Conservation (phyloP, 345 rosid genomes). For the Orychophragmus violaceus region DNA sequence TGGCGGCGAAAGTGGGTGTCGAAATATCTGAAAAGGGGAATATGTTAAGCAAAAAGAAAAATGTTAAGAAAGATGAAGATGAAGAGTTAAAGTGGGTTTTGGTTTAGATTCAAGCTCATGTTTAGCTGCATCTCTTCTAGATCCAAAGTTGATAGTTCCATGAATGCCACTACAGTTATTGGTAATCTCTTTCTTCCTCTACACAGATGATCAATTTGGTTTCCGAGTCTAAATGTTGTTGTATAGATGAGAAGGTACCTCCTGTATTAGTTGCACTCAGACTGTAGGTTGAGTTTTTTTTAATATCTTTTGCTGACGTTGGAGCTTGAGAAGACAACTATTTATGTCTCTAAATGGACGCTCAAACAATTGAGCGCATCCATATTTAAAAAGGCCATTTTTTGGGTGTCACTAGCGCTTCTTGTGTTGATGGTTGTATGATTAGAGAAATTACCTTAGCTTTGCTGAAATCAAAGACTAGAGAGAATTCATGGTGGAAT, state of each 20-base stretch:
- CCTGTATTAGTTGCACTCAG: neutral
- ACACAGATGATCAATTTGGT: neutral
- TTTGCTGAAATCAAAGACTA: no score
- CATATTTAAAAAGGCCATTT: no score
- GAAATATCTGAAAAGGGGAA: constrained; percentile 35
- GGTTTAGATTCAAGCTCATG: constrained; percentile 54
- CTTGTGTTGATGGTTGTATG: neutral
- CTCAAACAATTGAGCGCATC: no score
- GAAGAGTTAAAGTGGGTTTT: constrained; percentile 51
- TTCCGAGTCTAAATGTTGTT: neutral
- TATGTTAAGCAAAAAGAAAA: no score
- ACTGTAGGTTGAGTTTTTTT: no score
- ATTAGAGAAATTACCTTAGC: no score
- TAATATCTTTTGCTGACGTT: no score
- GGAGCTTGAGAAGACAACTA: no score
- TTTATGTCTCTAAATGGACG: no score
- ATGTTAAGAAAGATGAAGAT: constrained; percentile 39
- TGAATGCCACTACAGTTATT: constrained; percentile 44
- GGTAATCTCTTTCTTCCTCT: constrained; percentile 22
- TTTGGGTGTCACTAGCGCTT: no score
- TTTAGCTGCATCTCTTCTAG: no score
- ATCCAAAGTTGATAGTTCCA: constrained; percentile 71
- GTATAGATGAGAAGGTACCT: neutral
- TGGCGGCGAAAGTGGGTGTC: constrained; percentile 32
- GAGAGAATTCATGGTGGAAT: no score